phyloP scores from a whole-genome alignment of 257 asterid genomes.

The Scutellaria baicalensis region DNA sequence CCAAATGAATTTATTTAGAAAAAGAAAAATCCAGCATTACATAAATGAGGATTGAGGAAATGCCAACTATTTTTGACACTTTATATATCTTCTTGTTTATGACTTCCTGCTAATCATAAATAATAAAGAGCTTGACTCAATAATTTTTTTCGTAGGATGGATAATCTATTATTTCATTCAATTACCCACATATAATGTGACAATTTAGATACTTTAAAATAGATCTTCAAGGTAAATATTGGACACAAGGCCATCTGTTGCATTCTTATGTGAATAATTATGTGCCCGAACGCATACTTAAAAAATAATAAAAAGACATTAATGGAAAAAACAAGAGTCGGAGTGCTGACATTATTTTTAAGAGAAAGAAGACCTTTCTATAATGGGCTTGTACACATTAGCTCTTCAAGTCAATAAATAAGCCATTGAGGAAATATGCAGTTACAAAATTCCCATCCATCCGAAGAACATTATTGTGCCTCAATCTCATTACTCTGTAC shows the following conservation, averaged over 20 bases:
- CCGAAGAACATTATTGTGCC: not conserved
- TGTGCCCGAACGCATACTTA: not conserved
- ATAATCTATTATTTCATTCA: not conserved
- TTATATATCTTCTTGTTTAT: not conserved
- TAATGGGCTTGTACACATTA: not conserved
- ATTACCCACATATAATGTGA: not conserved
- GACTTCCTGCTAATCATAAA: not conserved
- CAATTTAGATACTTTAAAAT: not conserved
- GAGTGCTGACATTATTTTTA: not conserved
- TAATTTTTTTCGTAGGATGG: not conserved
- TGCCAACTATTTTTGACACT: not conserved
- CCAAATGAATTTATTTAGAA: conserved; percentile 11
- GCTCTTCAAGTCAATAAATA: not conserved
- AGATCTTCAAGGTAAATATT: not conserved
- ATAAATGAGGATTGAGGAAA: not conserved
- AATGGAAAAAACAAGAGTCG: not conserved
- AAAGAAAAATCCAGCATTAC: conserved; percentile 15
- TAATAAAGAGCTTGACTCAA: not conserved
- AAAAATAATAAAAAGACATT: not conserved
- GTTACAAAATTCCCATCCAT: not conserved
- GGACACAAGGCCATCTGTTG: not conserved
- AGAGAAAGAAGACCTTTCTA: not conserved
- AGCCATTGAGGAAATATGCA: conserved; percentile 2
- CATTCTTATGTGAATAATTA: not conserved
- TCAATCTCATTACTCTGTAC: not conserved